phyloP scores from a whole-genome alignment of 179 eudicot species.

The Dionaea muscipula region DNA sequence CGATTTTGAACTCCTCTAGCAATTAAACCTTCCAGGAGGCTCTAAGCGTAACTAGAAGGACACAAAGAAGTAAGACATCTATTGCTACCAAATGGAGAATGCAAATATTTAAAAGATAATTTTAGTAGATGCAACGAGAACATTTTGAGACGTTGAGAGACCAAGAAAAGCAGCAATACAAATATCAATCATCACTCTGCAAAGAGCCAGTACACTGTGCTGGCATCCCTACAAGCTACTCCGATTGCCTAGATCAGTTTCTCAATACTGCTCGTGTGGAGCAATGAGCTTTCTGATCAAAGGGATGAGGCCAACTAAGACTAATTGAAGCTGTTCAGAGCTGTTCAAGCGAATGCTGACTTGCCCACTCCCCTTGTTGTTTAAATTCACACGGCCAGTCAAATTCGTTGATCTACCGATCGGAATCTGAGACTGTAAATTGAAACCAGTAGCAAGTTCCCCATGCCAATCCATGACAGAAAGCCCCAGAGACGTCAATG shows the following conservation, averaged over 20 bases:
- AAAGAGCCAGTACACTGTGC: neutral
- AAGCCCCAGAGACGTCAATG: slow-evolving; percentile 54
- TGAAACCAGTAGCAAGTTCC: slow-evolving; percentile 84
- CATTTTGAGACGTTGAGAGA: neutral
- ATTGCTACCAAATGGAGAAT: neutral
- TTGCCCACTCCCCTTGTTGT: slow-evolving; percentile 73
- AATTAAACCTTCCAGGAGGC: too few relatives aligned
- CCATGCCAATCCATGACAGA: slow-evolving; percentile 96
- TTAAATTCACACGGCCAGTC: slow-evolving; percentile 67
- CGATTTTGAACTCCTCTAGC: too few relatives aligned
- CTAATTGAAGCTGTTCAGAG: slow-evolving; percentile 80
- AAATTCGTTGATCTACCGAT: slow-evolving; percentile 63
- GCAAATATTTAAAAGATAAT: neutral
- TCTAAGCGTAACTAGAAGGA: too few relatives aligned
- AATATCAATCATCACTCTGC: neutral
- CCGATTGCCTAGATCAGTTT: neutral
- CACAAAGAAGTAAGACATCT: neutral
- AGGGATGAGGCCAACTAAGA: slow-evolving; percentile 61
- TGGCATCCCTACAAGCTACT: neutral
- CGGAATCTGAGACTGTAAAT: slow-evolving; percentile 73
- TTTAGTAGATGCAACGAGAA: neutral
- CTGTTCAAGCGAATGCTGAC: slow-evolving; percentile 66
- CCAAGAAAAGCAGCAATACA: neutral
- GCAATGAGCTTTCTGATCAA: slow-evolving; percentile 38
- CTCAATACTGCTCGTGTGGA: slow-evolving; percentile 16